Conservation (phyloP, 768 basidiomycete genomes). For the Agaricus blazei region DNA sequence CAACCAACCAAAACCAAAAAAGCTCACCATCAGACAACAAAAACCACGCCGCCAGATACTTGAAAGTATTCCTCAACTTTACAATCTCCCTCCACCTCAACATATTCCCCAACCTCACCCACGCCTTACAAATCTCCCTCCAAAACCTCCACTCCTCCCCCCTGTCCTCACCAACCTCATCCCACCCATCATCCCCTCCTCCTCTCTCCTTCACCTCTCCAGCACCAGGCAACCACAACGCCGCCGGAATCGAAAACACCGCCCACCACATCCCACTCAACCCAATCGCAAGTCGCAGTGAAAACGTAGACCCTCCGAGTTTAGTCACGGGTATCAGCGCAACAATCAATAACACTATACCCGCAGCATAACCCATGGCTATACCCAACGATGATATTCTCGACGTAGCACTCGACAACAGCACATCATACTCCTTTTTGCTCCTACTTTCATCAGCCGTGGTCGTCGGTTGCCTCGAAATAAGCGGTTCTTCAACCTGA, state of each 20-base stretch:
- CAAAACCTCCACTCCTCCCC: slow-evolving; percentile 36
- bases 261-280: slow-evolving; percentile 89
- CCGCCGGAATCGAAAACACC: slow-evolving; percentile 73
- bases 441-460: background rate
- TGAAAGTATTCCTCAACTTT: slow-evolving; percentile 78
- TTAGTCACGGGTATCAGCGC: slow-evolving; percentile 73
- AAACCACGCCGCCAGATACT: slow-evolving; percentile 91
- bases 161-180: slow-evolving; percentile 9
- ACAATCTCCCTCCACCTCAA: slow-evolving; percentile 68
- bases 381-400: slow-evolving; percentile 84
- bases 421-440: slow-evolving; percentile 43
- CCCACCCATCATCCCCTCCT: slow-evolving; percentile 11
- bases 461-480: slow-evolving; percentile 16
- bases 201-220: slow-evolving; percentile 13
- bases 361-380: slow-evolving; percentile 81
- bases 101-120: slow-evolving; percentile 74
- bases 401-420: slow-evolving; percentile 69
- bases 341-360: slow-evolving; percentile 70
- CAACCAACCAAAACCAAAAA: too few species aligned
- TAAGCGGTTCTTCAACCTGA: slow-evolving; percentile 34
- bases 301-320: slow-evolving; percentile 70
- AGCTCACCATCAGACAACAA: slow-evolving; percentile 81
- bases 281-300: slow-evolving; percentile 79
- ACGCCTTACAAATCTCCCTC: slow-evolving; percentile 59
- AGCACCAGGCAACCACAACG: slow-evolving; percentile 60